These are phyloP conservation scores for Chlorencoelia australis DNA, from an alignment of 2,329 filamentous ascomycete genomes.

Conservation along the genomic window DNA sequence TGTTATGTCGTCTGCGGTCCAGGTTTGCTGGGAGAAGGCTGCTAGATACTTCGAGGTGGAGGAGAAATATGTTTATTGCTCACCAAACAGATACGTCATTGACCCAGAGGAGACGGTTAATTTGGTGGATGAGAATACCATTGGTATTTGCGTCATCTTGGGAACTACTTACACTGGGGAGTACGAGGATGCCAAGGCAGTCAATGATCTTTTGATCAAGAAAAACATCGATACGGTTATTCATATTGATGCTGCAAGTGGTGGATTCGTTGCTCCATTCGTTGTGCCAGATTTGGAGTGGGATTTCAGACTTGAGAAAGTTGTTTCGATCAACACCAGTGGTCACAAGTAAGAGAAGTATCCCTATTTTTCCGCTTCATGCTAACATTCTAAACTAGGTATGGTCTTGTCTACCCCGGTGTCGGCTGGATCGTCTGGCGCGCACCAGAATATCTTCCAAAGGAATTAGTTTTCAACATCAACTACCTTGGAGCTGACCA, in stretches of 20 bases:
- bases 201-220: constrained; percentile 78
- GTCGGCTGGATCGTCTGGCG: constrained; percentile 94
- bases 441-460: constrained; percentile 68
- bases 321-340: constrained; percentile 88
- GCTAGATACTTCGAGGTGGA: constrained; percentile 87
- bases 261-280: constrained; percentile 89
- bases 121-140: constrained; percentile 60
- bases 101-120: constrained; percentile 51
- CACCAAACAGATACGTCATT: constrained; percentile 50
- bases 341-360: constrained; percentile 68
- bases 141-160: constrained; percentile 85
- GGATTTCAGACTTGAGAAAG: constrained; percentile 85
- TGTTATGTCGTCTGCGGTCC: constrained; percentile 90
- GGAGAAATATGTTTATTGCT: constrained; percentile 67
- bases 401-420: constrained; percentile 73
- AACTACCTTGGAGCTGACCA: constrained; percentile 96
- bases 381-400: constrained; percentile 28
- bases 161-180: constrained; percentile 93
- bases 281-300: constrained; percentile 74
- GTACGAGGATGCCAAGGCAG: constrained; percentile 86
- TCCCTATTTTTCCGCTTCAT: background rate
- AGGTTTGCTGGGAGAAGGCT: constrained; percentile 96
- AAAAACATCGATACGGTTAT: constrained; percentile 72
- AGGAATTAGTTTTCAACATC: constrained; percentile 95
- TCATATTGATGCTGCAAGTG: constrained; percentile 86